These are phyloP conservation scores for Polytrichum formosum DNA, from an alignment of 225 moss, liverwort and hornwort species.

Conservation along the genomic window DNA sequence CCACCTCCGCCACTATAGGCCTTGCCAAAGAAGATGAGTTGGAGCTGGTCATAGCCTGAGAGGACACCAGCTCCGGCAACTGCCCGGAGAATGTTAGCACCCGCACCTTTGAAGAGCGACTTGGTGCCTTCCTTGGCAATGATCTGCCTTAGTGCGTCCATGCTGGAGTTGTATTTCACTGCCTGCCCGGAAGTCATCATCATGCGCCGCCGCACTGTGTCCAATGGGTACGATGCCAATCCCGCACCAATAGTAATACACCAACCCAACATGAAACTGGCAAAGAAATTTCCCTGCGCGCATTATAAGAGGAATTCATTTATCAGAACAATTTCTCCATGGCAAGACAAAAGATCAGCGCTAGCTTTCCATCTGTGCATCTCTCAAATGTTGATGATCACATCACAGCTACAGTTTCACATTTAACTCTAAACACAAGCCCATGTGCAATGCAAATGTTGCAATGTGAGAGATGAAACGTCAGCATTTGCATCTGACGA, in stretches of 20 bases:
- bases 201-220: constrained; percentile 79
- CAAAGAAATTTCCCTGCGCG: constrained; percentile 63
- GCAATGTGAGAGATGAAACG: background rate
- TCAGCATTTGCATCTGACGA: background rate
- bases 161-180: constrained; percentile 68
- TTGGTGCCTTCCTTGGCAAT: constrained; percentile 65
- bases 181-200: constrained; percentile 90
- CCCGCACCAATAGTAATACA: constrained; percentile 72
- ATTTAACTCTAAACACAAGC: background rate
- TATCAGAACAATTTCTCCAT: background rate
- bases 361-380: background rate
- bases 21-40: constrained; percentile 74
- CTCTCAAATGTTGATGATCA: background rate
- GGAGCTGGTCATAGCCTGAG: constrained; percentile 77
- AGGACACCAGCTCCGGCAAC: constrained; percentile 80
- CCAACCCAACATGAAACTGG: constrained; percentile 81
- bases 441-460: background rate
- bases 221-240: constrained; percentile 70
- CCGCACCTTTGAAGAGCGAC: constrained; percentile 74
- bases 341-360: no score
- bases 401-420: background rate
- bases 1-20: constrained; percentile 70
- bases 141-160: constrained; percentile 57
- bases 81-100: constrained; percentile 71
- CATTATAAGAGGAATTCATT: background rate